These are phyloP conservation scores for Metarhizium guizhouense DNA, from an alignment of 2,329 filamentous ascomycete genomes.

Conservation along the genomic window DNA sequence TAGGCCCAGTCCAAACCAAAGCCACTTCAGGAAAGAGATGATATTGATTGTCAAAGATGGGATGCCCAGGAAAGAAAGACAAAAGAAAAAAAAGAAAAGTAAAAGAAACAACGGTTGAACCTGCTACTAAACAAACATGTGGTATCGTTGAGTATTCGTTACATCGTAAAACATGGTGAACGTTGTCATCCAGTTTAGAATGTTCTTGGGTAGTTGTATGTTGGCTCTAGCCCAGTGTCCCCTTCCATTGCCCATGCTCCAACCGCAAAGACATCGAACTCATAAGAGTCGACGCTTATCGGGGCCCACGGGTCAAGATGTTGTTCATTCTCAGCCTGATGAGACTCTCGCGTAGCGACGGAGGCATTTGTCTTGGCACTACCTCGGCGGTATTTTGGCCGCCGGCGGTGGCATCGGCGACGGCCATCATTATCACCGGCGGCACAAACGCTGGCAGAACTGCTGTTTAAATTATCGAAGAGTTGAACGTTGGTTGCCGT, in stretches of 20 bases:
- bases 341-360: background rate
- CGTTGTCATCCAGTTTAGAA: background rate
- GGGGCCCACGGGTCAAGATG: constrained; percentile 1
- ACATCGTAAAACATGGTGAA: background rate
- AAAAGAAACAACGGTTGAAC: background rate
- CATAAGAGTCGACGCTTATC: background rate
- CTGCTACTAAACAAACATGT: background rate
- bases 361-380: background rate
- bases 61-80: too few relatives aligned
- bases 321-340: background rate
- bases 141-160: background rate
- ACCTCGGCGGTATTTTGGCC: background rate
- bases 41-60: too few relatives aligned
- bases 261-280: background rate
- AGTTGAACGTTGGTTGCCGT: constrained; percentile 3
- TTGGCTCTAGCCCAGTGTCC: background rate
- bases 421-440: background rate
- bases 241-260: constrained; percentile 1
- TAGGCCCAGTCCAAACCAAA: too few relatives aligned
- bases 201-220: background rate
- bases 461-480: background rate
- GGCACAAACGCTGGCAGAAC: background rate
- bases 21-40: too few relatives aligned
- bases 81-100: background rate
- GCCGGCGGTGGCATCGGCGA: constrained; percentile 1